phyloP scores from a whole-genome alignment of 768 basidiomycete species.

The Suillus subluteus region DNA sequence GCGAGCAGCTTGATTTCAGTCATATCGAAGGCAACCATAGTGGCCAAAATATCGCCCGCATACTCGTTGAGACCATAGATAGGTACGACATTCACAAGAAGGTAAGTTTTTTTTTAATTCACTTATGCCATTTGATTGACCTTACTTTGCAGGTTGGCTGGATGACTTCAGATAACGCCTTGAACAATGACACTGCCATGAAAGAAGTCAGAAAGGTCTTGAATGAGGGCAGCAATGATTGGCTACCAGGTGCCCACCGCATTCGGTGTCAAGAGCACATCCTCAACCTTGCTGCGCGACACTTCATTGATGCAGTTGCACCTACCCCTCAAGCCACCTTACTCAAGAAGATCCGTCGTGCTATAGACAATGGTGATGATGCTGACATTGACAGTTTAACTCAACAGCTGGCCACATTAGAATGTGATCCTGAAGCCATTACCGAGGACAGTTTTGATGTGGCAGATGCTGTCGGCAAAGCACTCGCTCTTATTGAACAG shows the following conservation, averaged over 20 bases:
- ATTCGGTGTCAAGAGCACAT: background rate
- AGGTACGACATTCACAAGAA: background rate
- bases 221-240: accelerated
- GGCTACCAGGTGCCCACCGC: background rate
- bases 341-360: background rate
- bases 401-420: background rate
- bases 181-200: background rate
- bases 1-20: background rate
- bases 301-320: background rate
- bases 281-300: background rate
- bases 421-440: background rate
- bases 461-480: background rate
- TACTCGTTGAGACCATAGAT: background rate
- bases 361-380: background rate
- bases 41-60: background rate
- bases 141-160: background rate
- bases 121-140: accelerated
- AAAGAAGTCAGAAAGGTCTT: background rate
- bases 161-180: background rate
- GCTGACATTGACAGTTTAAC: background rate
- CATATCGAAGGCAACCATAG: background rate
- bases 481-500: background rate
- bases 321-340: background rate
- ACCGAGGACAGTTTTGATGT: background rate
- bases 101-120: background rate